Conservation (phyloP, 2,329 filamentous ascomycete species). For the Coniochaeta sp. region DNA sequence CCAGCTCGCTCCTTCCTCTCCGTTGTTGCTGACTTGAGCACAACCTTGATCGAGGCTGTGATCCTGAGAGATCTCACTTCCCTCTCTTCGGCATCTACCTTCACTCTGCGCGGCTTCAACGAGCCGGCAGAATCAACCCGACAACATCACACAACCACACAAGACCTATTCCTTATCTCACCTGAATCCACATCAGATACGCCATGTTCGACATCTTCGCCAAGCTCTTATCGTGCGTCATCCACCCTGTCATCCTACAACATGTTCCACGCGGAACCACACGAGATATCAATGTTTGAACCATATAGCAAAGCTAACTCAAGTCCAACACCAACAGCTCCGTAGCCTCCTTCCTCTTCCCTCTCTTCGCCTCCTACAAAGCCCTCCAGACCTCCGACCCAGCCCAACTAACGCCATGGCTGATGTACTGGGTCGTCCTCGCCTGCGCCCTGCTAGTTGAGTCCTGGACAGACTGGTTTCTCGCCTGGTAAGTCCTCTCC, state of each 20-base stretch:
- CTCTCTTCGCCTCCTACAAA: conserved; percentile 96
- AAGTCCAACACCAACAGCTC: conserved; percentile 53
- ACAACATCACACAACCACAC: neutral
- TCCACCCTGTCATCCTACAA: conserved; percentile 7
- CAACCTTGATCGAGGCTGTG: neutral
- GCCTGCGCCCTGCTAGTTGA: conserved; percentile 75
- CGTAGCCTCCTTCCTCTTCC: conserved; percentile 83
- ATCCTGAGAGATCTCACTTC: neutral
- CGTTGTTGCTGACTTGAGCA: neutral
- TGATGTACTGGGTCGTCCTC: conserved; percentile 98
- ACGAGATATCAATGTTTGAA: neutral
- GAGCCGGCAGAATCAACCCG: neutral
- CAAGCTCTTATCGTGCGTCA: conserved; percentile 67
- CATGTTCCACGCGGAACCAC: neutral
- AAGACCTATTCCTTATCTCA: neutral
- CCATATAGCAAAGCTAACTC: conserved; percentile 6
- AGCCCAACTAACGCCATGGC: conserved; percentile 86
- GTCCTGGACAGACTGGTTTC: conserved; percentile 80
- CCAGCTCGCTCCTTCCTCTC: neutral
- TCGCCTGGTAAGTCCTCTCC: conserved; percentile 56
- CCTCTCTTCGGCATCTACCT: neutral
- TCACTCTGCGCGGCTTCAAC: neutral
- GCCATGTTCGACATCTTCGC: conserved; percentile 68
- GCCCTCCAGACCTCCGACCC: conserved; percentile 89
- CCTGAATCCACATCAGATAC: neutral